Base-by-base conservation (phyloP, 768 basidiomycete species). In the Trichaptum fuscoviolaceum region DNA sequence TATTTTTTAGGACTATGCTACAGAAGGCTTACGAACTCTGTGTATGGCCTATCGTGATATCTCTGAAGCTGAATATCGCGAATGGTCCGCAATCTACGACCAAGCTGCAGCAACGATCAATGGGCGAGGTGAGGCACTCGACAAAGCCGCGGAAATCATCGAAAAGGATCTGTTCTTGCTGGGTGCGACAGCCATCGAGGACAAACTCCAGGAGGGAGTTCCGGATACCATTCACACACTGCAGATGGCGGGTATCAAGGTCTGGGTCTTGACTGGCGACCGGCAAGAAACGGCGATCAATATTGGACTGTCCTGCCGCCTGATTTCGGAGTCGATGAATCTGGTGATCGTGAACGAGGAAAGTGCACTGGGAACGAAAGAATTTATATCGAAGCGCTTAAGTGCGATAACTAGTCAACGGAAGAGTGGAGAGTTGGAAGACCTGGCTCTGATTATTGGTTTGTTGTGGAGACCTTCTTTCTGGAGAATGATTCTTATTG, bases 261-360 rank as follows among this genome's bases (percentile, higher is more conserved):
- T 99, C 20, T 99, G 97, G 97, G 96, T 99, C 8, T 79, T 99
- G 63, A 99, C 97, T 1, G 97, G 97, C 0, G 97, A 99, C 76
- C 82, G 97, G 70, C 97, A 99, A 79, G 97, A 99, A 77, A 99
- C 97, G 1, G 97, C 97, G 18, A 98, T 99, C 77, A 99, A 99
- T 73, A 99, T 99, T 69, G 97, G 97, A 64, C 89, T 99, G 85
- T 96, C 95, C 1, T 99, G 97, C 80, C 86, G 95, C 69, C 77
- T 99, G 72, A 99, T 99, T 63, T 94, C 95, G 6, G 97, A 99
- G 78, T 95, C 93, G 9, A 99, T 99, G 97, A 98, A 98, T 75
- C 71, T 99, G 81, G 96, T 95, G 69, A 92, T 96, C 65, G 90
- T 99, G 62, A 99, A 99, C 70, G 95, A 98, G 73, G 90, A 91